Conservation (phyloP, 768 basidiomycete species). For the Tulasnella sp. region DNA sequence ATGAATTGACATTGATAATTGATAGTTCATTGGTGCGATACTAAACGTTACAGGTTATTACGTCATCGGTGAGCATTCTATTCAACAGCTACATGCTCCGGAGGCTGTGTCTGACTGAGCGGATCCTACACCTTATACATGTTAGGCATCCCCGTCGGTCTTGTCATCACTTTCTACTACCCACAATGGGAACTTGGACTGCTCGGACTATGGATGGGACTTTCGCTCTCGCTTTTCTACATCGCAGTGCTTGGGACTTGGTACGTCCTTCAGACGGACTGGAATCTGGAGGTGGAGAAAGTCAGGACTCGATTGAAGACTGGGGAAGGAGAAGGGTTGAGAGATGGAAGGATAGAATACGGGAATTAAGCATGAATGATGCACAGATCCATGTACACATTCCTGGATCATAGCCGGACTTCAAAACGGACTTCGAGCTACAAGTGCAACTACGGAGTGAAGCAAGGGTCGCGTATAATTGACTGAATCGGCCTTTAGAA, state of each 20-base stretch:
- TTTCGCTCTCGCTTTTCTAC: slow-evolving; percentile 56
- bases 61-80: slow-evolving; percentile 40
- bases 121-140: background rate
- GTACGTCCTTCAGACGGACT: slow-evolving; percentile 49
- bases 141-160: slow-evolving; percentile 64
- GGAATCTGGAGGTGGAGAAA: slow-evolving; percentile 56
- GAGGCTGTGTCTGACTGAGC: background rate
- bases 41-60: slow-evolving; percentile 80
- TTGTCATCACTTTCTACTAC: slow-evolving; percentile 59
- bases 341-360: too few species aligned
- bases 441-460: too few species aligned
- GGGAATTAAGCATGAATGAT: too few species aligned
- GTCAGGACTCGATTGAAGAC: slow-evolving; percentile 31
- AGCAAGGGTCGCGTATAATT: too few species aligned
- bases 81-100: slow-evolving; percentile 5
- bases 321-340: background rate
- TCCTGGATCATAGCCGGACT: too few species aligned
- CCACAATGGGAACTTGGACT: slow-evolving; percentile 36
- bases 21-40: slow-evolving; percentile 57
- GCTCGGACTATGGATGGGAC: slow-evolving; percentile 77
- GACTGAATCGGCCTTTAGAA: too few species aligned
- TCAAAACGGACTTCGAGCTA: too few species aligned
- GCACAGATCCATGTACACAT: too few species aligned
- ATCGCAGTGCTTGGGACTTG: slow-evolving; percentile 42
- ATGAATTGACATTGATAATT: background rate